Conservation (phyloP, 495 filamentous ascomycete species). For the Clohesyomyces aquaticus region DNA sequence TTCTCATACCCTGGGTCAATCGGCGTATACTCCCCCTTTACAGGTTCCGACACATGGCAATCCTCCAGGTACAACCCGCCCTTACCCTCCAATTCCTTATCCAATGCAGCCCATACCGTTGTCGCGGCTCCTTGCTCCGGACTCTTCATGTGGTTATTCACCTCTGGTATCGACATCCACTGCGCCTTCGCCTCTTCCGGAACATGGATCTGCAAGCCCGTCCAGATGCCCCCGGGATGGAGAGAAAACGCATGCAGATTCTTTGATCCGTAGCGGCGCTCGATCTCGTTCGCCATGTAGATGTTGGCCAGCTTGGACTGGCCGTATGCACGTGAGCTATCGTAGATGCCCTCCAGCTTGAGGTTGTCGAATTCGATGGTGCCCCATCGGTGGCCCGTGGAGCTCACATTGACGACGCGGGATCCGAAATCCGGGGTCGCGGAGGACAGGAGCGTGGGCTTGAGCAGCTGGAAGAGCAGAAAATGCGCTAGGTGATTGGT, state of each 20-base stretch:
- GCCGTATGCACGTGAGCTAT: slow-evolving; percentile 15
- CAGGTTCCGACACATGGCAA: slow-evolving; percentile 41
- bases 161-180: slow-evolving; percentile 15
- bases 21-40: slow-evolving; percentile 15
- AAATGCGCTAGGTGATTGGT: slow-evolving; percentile 42
- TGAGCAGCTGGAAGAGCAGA: slow-evolving; percentile 41
- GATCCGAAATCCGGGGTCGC: slow-evolving; percentile 33
- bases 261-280: slow-evolving; percentile 30
- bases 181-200: slow-evolving; percentile 32
- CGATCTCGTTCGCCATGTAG: slow-evolving; percentile 39
- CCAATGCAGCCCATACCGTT: slow-evolving; percentile 49
- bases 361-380: slow-evolving; percentile 39
- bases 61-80: slow-evolving; percentile 51
- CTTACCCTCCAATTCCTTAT: slow-evolving; percentile 47
- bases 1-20: slow-evolving; percentile 26
- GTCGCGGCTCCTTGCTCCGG: slow-evolving; percentile 49
- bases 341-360: slow-evolving; percentile 30
- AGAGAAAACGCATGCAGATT: slow-evolving; percentile 32
- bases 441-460: slow-evolving; percentile 30
- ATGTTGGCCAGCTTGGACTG: slow-evolving; percentile 38
- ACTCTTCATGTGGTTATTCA: slow-evolving; percentile 30
- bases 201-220: slow-evolving; percentile 35
- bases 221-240: slow-evolving; percentile 38
- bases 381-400: slow-evolving; percentile 29
- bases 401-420: slow-evolving; percentile 33